Conservation (phyloP, 179 eudicot genomes). For the Spergularia azorica region DNA sequence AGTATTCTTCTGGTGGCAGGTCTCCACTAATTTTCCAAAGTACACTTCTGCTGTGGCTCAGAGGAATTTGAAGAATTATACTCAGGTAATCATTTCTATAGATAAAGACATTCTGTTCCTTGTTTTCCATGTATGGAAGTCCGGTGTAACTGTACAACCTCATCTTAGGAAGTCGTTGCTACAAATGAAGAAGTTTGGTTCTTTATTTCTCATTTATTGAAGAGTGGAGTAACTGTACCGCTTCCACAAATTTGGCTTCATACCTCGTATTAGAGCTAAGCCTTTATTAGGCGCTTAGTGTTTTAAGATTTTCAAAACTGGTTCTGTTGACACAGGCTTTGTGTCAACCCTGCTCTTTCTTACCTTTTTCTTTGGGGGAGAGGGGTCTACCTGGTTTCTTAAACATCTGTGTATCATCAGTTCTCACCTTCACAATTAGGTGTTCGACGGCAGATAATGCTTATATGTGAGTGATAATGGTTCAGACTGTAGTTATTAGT, state of each 20-base stretch:
- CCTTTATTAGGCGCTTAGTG: neutral
- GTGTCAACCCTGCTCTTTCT: neutral
- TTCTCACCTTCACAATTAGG: neutral
- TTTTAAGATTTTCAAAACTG: neutral
- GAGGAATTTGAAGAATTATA: slow-evolving; percentile 73
- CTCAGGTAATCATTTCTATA: slow-evolving; percentile 49
- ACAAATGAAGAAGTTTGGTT: no score
- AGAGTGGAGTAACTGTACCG: neutral
- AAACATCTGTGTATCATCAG: neutral
- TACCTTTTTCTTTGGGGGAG: neutral
- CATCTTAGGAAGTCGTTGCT: no score
- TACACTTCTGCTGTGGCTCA: slow-evolving; percentile 83
- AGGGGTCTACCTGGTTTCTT: neutral
- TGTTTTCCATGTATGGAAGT: neutral
- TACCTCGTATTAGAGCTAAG: neutral
- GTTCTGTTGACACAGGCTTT: neutral
- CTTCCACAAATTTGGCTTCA: neutral
- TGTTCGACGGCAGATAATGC: neutral
- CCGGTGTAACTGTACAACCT: neutral
- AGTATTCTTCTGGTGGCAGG: slow-evolving; percentile 45
- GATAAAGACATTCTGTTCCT: neutral
- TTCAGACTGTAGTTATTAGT: neutral
- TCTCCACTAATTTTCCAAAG: slow-evolving; percentile 68
- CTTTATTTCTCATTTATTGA: no score
- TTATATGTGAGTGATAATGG: neutral